Base-by-base conservation (phyloP, 2,329 filamentous ascomycete species). In the Eutypa lata region DNA sequence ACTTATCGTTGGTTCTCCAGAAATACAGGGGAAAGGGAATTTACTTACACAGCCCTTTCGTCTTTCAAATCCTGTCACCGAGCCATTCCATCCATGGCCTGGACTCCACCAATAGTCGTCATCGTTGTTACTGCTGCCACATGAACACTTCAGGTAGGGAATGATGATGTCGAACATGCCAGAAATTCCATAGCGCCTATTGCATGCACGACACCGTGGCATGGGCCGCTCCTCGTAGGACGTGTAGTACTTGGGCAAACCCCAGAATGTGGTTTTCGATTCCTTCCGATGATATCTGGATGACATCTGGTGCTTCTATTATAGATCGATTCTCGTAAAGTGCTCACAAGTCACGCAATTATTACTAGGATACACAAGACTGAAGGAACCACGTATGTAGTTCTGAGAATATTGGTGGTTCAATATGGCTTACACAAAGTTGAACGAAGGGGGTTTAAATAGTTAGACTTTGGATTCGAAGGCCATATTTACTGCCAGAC, bases 31-130 rank as follows among this genome's bases (percentile, higher is more conserved):
- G 22, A 16, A 31, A 2, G 4, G 18, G 21, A 3, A 19, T 14
- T 13, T 5, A 58, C 62, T 52, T 57, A 65, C 61, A 33, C 60
- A 63, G 5, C 56, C 57, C 24, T 52, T 58, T 44, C 55, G 37
- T 48, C 60, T 44, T 24, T 49, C 38, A 1, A 54, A 18, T 7
- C 61, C 61, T 13, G 48, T 50, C 5, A 61, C 47, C 10, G 37
- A 49, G 6, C 57, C 57, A 3, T 50, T 51, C 61, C 60, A 62
- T 2, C 50, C 49, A 33, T 35, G 26, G 10, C 22, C 42, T 3
- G 21, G 42, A 5, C 7, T 45, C 13, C 21, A 26, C 13, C 38
- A 38, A 7, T 4, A 16, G 22, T n/a, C 33, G 44, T 14, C 13
- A n/a, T 3, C 14, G 18, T n/a, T 33, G 44, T 7, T 18, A 21